A percentile compares a stretch with the other conserved stretches of the same genome.
Conservation (phyloP, 176 grass and related monocot species). For the Avena sativa region DNA sequence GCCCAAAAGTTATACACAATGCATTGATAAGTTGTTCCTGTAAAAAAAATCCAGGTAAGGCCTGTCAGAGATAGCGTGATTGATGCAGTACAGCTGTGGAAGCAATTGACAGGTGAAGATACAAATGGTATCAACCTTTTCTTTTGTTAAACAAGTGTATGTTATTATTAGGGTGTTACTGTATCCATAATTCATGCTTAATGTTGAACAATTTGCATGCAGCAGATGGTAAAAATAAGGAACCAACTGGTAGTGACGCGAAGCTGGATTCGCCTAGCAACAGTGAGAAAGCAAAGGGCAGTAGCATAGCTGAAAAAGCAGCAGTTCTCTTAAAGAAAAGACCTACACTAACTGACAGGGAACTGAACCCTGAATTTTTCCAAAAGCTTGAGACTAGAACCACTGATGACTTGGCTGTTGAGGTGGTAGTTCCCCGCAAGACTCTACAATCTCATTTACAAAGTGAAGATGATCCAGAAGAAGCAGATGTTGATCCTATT, state of each 20-base stretch:
- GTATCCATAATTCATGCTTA: neutral
- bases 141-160: neutral
- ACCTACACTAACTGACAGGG: constrained; percentile 77
- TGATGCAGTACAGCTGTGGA: constrained; percentile 86
- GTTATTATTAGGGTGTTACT: constrained; percentile 23
- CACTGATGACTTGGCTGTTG: constrained; percentile 74
- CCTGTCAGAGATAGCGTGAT: constrained; percentile 95
- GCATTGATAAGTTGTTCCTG: constrained; percentile 13
- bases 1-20: neutral
- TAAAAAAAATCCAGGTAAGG: constrained; percentile 71
- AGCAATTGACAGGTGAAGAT: constrained; percentile 82
- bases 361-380: constrained; percentile 91
- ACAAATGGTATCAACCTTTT: constrained; percentile 52
- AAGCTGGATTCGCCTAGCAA: constrained; percentile 70
- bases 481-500: constrained; percentile 58
- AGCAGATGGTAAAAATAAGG: constrained; percentile 70
- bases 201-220: constrained; percentile 29
- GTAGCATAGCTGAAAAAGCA: constrained; percentile 80
- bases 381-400: constrained; percentile 90
- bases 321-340: constrained; percentile 88
- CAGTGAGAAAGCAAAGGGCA: constrained; percentile 57
- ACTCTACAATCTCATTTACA: constrained; percentile 60
- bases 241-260: constrained; percentile 62
- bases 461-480: constrained; percentile 61
- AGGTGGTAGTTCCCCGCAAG: constrained; percentile 79